These are phyloP conservation scores for Wilhelminamyces savonicus DNA, from an alignment of 805 yeast species.

Conservation along the genomic window DNA sequence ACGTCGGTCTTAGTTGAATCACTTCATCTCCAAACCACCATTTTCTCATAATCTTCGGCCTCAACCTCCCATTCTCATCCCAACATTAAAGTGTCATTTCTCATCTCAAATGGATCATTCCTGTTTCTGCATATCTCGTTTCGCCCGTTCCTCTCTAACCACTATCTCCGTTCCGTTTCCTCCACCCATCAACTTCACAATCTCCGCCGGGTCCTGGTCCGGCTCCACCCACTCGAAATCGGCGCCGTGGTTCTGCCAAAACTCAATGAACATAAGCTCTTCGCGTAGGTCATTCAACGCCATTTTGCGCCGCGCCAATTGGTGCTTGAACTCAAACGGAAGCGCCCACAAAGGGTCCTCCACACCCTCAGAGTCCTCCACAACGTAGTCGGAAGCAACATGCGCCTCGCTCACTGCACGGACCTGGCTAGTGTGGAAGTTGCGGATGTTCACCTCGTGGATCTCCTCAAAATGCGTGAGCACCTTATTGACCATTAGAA, in stretches of 20 bases:
- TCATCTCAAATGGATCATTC: no score
- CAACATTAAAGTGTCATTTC: no score
- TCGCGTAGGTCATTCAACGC: slow-evolving; percentile 42
- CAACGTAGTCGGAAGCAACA: slow-evolving; percentile 13
- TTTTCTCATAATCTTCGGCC: no score
- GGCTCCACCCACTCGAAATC: slow-evolving; percentile 89
- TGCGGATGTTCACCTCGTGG: slow-evolving; percentile 33
- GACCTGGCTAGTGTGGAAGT: slow-evolving; percentile 30
- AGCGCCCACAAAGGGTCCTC: neutral
- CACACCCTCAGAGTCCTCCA: slow-evolving; percentile 11
- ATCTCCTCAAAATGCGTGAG: slow-evolving; percentile 37
- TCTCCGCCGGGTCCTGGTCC: slow-evolving; percentile 73
- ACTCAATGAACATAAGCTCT: slow-evolving; percentile 30
- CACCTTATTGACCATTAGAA: slow-evolving; percentile 24
- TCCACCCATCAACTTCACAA: no score
- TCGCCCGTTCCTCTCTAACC: no score
- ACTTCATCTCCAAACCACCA: no score
- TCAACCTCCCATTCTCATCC: no score
- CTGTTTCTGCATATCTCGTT: no score
- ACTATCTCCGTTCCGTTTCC: no score
- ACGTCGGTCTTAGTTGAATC: no score
- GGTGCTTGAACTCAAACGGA: slow-evolving; percentile 15
- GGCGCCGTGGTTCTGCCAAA: slow-evolving; percentile 50
- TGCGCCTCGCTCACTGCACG: slow-evolving; percentile 12
- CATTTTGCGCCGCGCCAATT: slow-evolving; percentile 23